phyloP scores from a whole-genome alignment of 2,329 filamentous ascomycete genomes.

The Fusarium udum region DNA sequence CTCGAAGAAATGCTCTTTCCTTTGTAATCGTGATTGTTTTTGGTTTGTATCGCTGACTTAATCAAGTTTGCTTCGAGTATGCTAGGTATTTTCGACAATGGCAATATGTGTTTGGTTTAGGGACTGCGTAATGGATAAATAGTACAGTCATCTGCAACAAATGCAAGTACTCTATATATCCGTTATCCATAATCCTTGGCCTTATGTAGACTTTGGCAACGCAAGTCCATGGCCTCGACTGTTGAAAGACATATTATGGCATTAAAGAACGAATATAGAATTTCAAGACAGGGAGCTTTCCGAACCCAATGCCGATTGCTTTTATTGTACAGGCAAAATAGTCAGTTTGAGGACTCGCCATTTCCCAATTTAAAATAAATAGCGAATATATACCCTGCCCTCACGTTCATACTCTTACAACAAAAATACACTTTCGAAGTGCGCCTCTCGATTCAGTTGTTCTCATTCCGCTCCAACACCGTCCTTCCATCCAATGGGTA shows the following conservation, averaged over 20 bases:
- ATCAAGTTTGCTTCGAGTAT: too few relatives aligned
- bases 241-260: background rate
- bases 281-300: background rate
- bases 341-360: background rate
- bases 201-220: background rate
- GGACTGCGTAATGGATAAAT: background rate
- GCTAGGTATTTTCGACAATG: background rate
- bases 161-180: background rate
- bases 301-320: background rate
- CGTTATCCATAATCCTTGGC: background rate
- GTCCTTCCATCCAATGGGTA: conserved; percentile 86
- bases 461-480: conserved; percentile 54
- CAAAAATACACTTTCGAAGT: conserved; percentile 2
- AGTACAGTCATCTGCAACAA: background rate
- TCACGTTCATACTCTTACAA: conserved; percentile 12
- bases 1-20: background rate
- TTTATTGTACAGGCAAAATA: background rate
- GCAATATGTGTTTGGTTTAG: background rate
- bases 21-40: background rate
- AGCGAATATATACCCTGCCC: background rate
- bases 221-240: background rate
- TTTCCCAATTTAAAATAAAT: background rate
- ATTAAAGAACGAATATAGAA: background rate
- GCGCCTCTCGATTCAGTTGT: background rate
- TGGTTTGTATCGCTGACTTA: too few relatives aligned